Base-by-base conservation (phyloP, 176 grass and related monocot species). In the Miscanthus lutarioriparius region DNA sequence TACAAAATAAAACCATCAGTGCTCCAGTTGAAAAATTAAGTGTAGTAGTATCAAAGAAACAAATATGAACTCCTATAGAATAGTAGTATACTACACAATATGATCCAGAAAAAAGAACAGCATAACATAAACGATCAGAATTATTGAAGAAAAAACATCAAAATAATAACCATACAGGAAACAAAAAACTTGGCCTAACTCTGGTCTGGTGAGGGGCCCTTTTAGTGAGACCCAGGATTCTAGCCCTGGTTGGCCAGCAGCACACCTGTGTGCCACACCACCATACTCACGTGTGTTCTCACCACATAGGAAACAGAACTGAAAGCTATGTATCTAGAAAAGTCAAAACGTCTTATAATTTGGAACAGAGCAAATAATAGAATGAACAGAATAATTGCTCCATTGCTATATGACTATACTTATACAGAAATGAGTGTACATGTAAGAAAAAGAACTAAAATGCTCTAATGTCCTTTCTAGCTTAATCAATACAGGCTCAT, bases 1-100 rank as follows among this genome's bases (percentile, higher is more conserved):
- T 83, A 87, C 17, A 80, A 70, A 79, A 20, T 63, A 23, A 83
- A 78, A 53, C 3, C 33, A 84, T 87, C 75, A 90, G 13, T 87
- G 75, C 16, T 43, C 67, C 67, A 61, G 79, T 37, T 71, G 59
- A 35, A 83, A 53, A 80, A 51, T 22, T 14, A 5, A 69, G 35
- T 49, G 2, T 68, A 59, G 10, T 66, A 44, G 6, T 64, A 77
- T 71, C 5, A 25, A 72, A 48, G 73, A 75, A 75, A 7, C 14
- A 72, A 88, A 75, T 54, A 28, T 54, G 9, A 66, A 74, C 6
- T 79, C 5, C 33, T 67, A 71, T 0, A 77, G 19, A 56, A 76
- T 36, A n/a, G 4, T 51, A 48, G 45, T 48, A 48, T 48, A 48
- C 45, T 15, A 48, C 12, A 14, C 45, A 15, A 48, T 48, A 51